Base-by-base conservation (phyloP, 768 basidiomycete species). In the Fomitopsis pulvina region DNA sequence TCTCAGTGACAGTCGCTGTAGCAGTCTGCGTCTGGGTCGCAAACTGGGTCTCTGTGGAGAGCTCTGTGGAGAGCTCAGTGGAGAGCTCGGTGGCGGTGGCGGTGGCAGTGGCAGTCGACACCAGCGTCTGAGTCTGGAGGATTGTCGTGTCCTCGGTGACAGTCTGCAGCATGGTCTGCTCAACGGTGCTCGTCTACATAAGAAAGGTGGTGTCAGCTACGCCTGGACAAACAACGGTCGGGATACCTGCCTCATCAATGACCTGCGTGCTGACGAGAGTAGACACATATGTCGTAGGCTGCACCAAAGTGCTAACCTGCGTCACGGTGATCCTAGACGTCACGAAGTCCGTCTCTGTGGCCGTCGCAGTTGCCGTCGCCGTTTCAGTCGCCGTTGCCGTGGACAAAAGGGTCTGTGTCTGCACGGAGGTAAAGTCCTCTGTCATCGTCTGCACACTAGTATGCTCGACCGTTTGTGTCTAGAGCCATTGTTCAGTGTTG, bases 401-500 rank as follows among this genome's bases (percentile, higher is more conserved):
- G n/a, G 74, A 73, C 45, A 78, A 41, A 52, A 74, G 71, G 21
- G 81, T 82, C 50, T 72, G 66, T 7, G 79, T 81, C 66, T 75
- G 65, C 32, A 76, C 45, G 55, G 67, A 56, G 7, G 81, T 83
- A 55, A 65, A 63, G 52, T 76, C 65, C 56, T 76, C 67, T 41
- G 74, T 71, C 57, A 73, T 63, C 14, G 79, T 80, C 28, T 77
- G 69, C 1, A 80, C 80, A 56, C 78, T 49, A 2, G 81, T 83
- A 60, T 77, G 69, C 57, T 76, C 65, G 47, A 82, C 64, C 3
- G 81, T 84, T 70, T 75, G 66, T 32, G 83, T 85, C 78, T 82
- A 37, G 20, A 11, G 2, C 16, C 21, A 12, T 5, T 27, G 37
- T 38, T 52, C 32, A 57, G 30, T 26, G 34, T 45, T 4, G 34